phyloP scores from a whole-genome alignment of 1,284 basidiomycete genomes.

The Schizophyllum commune region DNA sequence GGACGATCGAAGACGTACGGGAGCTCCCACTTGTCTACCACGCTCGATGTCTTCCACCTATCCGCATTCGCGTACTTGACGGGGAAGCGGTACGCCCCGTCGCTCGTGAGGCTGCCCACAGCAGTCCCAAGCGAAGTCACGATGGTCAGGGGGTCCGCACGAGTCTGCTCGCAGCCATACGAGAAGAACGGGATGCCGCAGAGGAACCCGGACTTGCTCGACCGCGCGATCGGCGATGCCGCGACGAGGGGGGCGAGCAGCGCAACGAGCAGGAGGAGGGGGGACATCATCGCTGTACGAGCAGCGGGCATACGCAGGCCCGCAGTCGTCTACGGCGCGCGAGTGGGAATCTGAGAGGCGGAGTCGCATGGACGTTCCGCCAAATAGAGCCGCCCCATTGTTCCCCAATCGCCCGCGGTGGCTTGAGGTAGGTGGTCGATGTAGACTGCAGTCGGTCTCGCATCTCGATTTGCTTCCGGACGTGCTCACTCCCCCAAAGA shows the following conservation, averaged over 20 bases:
- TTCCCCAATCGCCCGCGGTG: neutral
- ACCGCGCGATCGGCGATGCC: neutral
- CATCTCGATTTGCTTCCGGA: no score
- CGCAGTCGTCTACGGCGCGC: neutral
- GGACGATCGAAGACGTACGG: slow-evolving; percentile 40
- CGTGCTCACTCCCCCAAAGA: no score
- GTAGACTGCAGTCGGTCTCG: no score
- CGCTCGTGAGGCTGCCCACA: neutral
- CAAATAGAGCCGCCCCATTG: neutral
- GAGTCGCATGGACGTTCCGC: neutral
- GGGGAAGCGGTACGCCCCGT: slow-evolving; percentile 33
- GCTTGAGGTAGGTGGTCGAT: no score
- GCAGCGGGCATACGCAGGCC: neutral
- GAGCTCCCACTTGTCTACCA: slow-evolving; percentile 47
- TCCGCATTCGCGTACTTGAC: slow-evolving; percentile 58
- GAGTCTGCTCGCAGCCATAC: neutral
- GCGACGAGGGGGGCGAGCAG: neutral
- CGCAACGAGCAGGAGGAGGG: neutral
- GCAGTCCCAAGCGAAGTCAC: neutral
- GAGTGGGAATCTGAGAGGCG: neutral
- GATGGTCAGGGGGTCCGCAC: neutral
- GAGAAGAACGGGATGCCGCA: neutral
- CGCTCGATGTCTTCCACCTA: slow-evolving; percentile 50
- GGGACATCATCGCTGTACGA: neutral
- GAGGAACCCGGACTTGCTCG: neutral